Conservation (phyloP, 75 land plant genomes). For the Larix kaempferi region DNA sequence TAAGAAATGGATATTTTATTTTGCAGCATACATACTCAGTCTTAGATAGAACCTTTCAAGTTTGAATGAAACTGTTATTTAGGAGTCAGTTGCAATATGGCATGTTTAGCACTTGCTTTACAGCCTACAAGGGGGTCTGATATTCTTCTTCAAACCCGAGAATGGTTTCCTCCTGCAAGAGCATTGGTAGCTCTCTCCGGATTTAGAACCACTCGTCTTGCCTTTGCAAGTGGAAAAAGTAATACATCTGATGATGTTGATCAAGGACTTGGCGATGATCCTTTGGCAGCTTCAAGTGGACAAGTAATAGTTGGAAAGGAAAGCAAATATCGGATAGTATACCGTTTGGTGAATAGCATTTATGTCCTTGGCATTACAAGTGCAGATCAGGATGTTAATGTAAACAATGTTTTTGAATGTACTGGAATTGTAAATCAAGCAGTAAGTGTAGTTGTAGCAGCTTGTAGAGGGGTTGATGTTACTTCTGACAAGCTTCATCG, state of each 20-base stretch:
- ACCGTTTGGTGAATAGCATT: constrained; percentile 86
- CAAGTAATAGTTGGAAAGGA: constrained; percentile 93
- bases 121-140: constrained; percentile 91
- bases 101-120: constrained; percentile 86
- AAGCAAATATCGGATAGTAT: constrained; percentile 63
- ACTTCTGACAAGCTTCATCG: constrained; percentile 83
- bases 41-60: not conserved
- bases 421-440: constrained; percentile 90
- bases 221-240: constrained; percentile 43
- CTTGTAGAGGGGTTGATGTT: constrained; percentile 94
- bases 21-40: not conserved
- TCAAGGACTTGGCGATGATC: constrained; percentile 82
- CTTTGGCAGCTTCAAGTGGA: constrained; percentile 93
- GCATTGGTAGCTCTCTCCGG: constrained; percentile 78
- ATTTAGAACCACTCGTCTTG: constrained; percentile 71
- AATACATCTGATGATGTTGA: constrained; percentile 16
- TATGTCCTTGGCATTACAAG: constrained; percentile 92
- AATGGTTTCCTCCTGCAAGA: constrained; percentile 97
- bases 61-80: constrained; percentile 6
- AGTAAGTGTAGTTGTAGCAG: constrained; percentile 88
- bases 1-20: not conserved
- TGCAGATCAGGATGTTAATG: constrained; percentile 48
- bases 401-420: constrained; percentile 79
- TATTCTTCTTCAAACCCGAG: constrained; percentile 92
- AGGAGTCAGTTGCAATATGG: constrained; percentile 33